phyloP scores from a whole-genome alignment of 176 grass and related monocot genomes.

The Avena insularis region DNA sequence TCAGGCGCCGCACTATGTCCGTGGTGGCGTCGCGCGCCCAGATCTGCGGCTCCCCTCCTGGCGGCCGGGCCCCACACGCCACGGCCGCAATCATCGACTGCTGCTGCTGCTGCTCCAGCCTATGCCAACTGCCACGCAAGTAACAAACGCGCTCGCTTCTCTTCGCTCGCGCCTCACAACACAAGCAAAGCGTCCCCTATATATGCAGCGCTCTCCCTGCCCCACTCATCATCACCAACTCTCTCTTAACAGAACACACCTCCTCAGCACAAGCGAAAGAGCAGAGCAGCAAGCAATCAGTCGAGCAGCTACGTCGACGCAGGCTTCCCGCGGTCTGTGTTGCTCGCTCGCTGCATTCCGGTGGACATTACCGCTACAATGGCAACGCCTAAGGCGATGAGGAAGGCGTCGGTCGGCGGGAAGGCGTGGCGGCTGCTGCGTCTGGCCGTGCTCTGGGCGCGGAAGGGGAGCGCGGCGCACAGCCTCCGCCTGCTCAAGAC shows the following conservation, averaged over 20 bases:
- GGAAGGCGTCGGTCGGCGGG: constrained; percentile 46
- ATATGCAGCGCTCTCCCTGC: not conserved
- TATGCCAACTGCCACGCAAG: constrained; percentile 30
- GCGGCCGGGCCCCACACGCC: constrained; percentile 36
- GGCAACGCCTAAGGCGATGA: not conserved
- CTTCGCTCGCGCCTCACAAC: not conserved
- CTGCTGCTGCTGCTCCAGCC: constrained; percentile 15
- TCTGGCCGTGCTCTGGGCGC: constrained; percentile 64
- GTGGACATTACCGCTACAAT: not conserved
- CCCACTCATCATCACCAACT: constrained; percentile 28
- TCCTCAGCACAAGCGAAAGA: not conserved
- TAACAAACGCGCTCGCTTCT: constrained; percentile 50
- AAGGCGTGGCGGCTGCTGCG: constrained; percentile 72
- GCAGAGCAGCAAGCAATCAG: not conserved
- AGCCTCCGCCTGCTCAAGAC: constrained; percentile 65
- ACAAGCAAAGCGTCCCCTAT: constrained; percentile 17
- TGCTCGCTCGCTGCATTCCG: not conserved
- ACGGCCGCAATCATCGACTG: not conserved
- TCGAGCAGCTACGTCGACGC: not conserved
- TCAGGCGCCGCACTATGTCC: constrained; percentile 1
- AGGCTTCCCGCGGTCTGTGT: not conserved
- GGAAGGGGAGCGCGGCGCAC: constrained; percentile 55
- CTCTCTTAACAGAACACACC: not conserved
- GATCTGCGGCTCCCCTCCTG: not conserved
- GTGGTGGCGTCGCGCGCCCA: not conserved